These are phyloP conservation scores for Phialophora expanda DNA, from an alignment of 2,329 filamentous ascomycete species.

Conservation along the genomic window DNA sequence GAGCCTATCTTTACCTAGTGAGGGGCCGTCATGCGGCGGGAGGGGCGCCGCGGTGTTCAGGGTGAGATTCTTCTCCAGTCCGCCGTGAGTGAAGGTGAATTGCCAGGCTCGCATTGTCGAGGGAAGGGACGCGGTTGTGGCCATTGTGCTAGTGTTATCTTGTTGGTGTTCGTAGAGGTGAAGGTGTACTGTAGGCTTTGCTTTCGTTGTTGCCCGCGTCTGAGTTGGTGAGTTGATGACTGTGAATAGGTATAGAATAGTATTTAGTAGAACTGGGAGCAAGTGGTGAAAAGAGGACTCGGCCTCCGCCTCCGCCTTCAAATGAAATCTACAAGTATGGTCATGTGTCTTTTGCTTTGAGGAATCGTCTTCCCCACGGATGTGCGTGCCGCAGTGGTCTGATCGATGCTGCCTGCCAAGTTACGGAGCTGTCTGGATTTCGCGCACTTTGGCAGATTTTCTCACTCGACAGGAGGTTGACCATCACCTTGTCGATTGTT, in stretches of 20 bases:
- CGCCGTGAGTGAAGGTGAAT: slow-evolving; percentile 54
- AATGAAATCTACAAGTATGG: too few relatives aligned
- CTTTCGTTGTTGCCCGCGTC: not conserved
- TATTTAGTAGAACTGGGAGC: too few relatives aligned
- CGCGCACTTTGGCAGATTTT: not conserved
- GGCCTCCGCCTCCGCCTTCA: not conserved
- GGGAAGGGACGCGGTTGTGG: slow-evolving; percentile 23
- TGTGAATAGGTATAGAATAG: too few relatives aligned
- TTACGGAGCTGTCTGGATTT: not conserved
- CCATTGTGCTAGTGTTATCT: not conserved
- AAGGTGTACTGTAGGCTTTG: not conserved
- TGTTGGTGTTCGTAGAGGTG: not conserved
- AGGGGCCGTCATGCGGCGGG: slow-evolving; percentile 42
- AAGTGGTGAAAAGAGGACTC: not conserved
- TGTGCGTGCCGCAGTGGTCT: not conserved
- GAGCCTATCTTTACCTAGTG: slow-evolving; percentile 53
- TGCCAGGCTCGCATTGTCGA: slow-evolving; percentile 64
- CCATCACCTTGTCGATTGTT: not conserved
- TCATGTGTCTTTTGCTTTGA: not conserved
- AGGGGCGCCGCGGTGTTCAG: slow-evolving; percentile 52
- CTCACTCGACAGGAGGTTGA: not conserved
- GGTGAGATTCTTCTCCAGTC: slow-evolving; percentile 61
- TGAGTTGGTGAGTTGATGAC: not conserved
- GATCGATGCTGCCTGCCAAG: not conserved
- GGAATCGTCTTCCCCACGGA: not conserved